Base-by-base conservation (phyloP, 257 asterid genomes). In the Capsicum chinense region DNA sequence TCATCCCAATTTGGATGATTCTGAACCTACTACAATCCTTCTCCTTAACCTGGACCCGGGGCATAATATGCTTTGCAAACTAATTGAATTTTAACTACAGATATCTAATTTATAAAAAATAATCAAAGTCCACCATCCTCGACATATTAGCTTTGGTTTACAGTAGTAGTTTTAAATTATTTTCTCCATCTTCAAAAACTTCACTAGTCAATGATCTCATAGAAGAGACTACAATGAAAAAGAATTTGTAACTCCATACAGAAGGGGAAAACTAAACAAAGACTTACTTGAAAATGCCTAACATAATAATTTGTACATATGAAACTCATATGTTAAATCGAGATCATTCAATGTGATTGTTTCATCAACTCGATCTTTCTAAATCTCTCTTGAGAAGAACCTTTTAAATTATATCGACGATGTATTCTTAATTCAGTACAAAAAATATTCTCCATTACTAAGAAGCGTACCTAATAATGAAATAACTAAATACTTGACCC, bases 401-500 rank as follows among this genome's bases (percentile, higher is more conserved):
- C 99, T 89, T 97, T 97, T 85, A 97, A 90, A 90, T 97, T 98
- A 87, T 91, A 95, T 50, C 98, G 98, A 67, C 95, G 97, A 84
- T 97, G 99, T 86, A 97, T 97, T 33, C 92, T 90, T 86, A 97
- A 89, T 88, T 97, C 98, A 37, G 99, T 93, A 86, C 95, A 91
- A 90, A 95, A 97, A 97, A 97, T 97, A 85, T 97, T 97, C 87
- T 98, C 99, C 98, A 95, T 97, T 87, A 97, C 98, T 52, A 97
- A 92, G 89, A 97, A 95, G 76, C 97, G 99, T 42, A 92, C 98
- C 99, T 97, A 92, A 44, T 84, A 85, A 88, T n/a, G 80, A 84
- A 86, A 81, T 83, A 9, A 58, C 67, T 69, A 63, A 82, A 71
- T 67, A 16, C 48, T 81, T 42, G 1, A 73, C 52, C 16, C 8